These are phyloP conservation scores for Zea luxurians DNA, from an alignment of 176 grass and related monocot species.

Conservation along the genomic window DNA sequence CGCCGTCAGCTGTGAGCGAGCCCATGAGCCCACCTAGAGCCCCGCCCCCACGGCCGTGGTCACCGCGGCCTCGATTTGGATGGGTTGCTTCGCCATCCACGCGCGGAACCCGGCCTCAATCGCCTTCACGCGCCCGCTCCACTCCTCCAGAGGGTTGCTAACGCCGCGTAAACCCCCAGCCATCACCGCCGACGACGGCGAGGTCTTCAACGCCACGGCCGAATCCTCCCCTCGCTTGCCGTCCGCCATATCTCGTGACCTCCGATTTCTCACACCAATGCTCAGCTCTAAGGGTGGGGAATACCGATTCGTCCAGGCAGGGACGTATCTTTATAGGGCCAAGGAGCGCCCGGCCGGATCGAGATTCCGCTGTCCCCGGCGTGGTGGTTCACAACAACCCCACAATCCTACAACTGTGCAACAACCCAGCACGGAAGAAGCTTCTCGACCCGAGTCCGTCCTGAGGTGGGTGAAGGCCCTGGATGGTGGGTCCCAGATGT, in stretches of 20 bases:
- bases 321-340: too few relatives aligned
- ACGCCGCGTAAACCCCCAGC: constrained; percentile 27
- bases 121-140: constrained; percentile 39
- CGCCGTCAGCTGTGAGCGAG: constrained; percentile 51
- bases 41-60: constrained; percentile 51
- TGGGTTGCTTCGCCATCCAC: constrained; percentile 77
- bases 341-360: too few relatives aligned
- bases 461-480: too few relatives aligned
- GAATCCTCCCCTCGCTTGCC: constrained; percentile 17
- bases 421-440: too few relatives aligned
- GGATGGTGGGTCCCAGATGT: too few relatives aligned
- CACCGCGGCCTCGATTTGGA: constrained; percentile 65
- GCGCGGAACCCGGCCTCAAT: constrained; percentile 57
- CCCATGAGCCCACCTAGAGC: constrained; percentile 63
- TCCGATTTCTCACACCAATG: too few relatives aligned
- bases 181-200: constrained; percentile 23
- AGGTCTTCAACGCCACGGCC: constrained; percentile 29
- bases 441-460: too few relatives aligned
- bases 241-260: constrained; percentile 26
- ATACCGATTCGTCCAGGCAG: too few relatives aligned
- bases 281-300: too few relatives aligned
- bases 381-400: too few relatives aligned
- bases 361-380: too few relatives aligned
- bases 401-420: too few relatives aligned
- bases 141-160: constrained; percentile 36